Base-by-base conservation (phyloP, 768 basidiomycete genomes). In the Mycena latifolia region DNA sequence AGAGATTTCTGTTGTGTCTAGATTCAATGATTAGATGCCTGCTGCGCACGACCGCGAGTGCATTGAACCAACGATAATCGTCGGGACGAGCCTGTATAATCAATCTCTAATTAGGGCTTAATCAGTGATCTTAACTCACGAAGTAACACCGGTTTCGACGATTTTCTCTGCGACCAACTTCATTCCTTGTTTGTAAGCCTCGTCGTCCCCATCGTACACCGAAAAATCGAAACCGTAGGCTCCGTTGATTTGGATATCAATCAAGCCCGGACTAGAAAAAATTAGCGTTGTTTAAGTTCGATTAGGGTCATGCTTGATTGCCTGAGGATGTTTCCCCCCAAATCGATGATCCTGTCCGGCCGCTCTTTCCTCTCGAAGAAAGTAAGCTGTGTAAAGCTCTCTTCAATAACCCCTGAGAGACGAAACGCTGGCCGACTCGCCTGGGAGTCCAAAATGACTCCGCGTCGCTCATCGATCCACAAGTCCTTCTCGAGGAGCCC, bases 201-300 rank as follows among this genome's bases (percentile, higher is more conserved):
- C 82, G 56, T 92, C 91, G 72, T 90, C 84, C 28, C 85, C 87
- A 37, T 92, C 89, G 70, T 91, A 93, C 20, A 94, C 86, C 15
- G 93, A 94, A 72, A 95, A 95, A 76, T 95, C 93, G 73, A 94
- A 92, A 31, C 90, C 89, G 74, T 93, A 95, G 6, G 89, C 95
- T 37, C 95, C 95, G 69, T 97, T 96, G 66, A 97, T 90, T 73
- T 97, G 95, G 20, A 92, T 88, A 78, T 96, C 95, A 54, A 96
- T 85, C 72, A 91, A 86, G 17, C 95, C 95, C 3, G 95, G 95
- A 75, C 93, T 94, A 69, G 18, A 59, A 64, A 33, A 11, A 17
- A 51, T 35, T 6, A 35, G 33, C 14, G 14, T 35, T 35, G 25
- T 45, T 54, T 18, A 29, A 20, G 48, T 29, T 28, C 63, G 35